A percentile compares a stretch with the other conserved stretches of the same genome.
These are phyloP conservation scores for Trichoderma cornu-damae DNA, from an alignment of 2,329 filamentous ascomycete species.

Conservation along the genomic window DNA sequence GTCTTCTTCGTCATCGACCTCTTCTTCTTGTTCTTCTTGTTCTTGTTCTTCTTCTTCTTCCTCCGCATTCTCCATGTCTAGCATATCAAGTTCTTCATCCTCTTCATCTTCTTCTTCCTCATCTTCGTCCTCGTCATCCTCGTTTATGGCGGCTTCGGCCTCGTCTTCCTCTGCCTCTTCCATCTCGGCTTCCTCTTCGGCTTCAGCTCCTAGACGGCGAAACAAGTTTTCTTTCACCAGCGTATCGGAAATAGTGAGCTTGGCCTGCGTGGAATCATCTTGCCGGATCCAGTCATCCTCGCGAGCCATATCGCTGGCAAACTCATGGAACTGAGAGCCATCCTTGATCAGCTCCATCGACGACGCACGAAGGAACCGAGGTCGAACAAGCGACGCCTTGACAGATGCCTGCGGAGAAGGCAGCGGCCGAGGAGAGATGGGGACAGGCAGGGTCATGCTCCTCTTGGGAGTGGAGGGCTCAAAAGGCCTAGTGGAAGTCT, in stretches of 20 bases:
- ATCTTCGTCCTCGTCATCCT: conserved; percentile 44
- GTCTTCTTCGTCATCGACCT: conserved; percentile 50
- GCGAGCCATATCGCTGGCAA: conserved; percentile 73
- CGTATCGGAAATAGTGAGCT: conserved; percentile 84
- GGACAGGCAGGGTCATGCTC: conserved; percentile 24
- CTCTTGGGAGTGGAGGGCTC: conserved; percentile 32
- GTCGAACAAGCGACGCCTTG: conserved; percentile 27
- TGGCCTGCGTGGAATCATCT: conserved; percentile 58
- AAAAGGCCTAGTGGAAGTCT: conserved; percentile 32
- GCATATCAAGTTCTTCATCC: conserved; percentile 43
- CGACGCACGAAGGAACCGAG: conserved; percentile 48
- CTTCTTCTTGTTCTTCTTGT: conserved; percentile 35
- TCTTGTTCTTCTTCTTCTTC: conserved; percentile 29
- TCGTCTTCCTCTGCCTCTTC: conserved; percentile 60
- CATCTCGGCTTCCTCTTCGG: conserved; percentile 77
- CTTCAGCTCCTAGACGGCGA: conserved; percentile 78
- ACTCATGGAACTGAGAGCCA: conserved; percentile 75
- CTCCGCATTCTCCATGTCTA: conserved; percentile 42
- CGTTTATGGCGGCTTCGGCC: conserved; percentile 29
- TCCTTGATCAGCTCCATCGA: conserved; percentile 49
- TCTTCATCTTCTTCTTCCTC: conserved; percentile 44
- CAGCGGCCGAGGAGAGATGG: conserved; percentile 24
- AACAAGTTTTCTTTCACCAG: conserved; percentile 86
- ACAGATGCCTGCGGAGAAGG: conserved; percentile 22
- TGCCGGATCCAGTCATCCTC: conserved; percentile 87